phyloP scores from a whole-genome alignment of 106 monocot species.

The Dioscorea zingiberensis region DNA sequence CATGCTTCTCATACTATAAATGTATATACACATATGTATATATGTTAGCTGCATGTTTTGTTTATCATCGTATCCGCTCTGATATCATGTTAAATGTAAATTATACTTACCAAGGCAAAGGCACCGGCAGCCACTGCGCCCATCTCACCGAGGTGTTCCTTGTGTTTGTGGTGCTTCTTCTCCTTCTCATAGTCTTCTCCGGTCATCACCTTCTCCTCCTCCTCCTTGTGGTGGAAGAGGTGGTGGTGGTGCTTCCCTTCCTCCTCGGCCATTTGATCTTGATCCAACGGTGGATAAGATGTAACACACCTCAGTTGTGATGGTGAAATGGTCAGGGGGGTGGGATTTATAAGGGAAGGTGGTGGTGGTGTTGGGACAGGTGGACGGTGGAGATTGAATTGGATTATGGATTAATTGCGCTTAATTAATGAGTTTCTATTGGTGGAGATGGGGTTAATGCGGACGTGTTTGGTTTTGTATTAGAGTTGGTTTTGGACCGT shows the following conservation, averaged over 20 bases:
- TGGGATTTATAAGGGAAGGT: background rate
- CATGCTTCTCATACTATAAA: slow-evolving; percentile 63
- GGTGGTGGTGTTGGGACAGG: background rate
- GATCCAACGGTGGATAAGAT: background rate
- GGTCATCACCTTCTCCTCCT: background rate
- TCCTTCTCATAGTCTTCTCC: slow-evolving; percentile 33
- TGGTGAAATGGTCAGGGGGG: background rate
- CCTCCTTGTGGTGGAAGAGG: slow-evolving; percentile 1
- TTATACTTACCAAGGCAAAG: slow-evolving; percentile 38
- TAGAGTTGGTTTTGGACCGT: too few relatives aligned
- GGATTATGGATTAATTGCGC: background rate
- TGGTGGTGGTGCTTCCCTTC: slow-evolving; percentile 32
- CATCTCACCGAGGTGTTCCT: slow-evolving; percentile 55
- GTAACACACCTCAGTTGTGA: too few relatives aligned
- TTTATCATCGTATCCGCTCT: background rate
- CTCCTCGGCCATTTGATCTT: slow-evolving; percentile 44
- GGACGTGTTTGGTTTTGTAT: too few relatives aligned
- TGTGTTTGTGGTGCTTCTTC: slow-evolving; percentile 62
- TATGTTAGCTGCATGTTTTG: background rate
- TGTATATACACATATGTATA: background rate
- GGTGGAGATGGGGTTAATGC: too few relatives aligned
- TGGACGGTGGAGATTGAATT: background rate
- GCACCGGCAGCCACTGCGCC: slow-evolving; percentile 55
- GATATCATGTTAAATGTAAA: background rate
- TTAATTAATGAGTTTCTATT: too few relatives aligned